Evolutionary conservation across 805 yeast genomes (phyloP).

Genomic region (Ogataea paraovalis): DNA sequence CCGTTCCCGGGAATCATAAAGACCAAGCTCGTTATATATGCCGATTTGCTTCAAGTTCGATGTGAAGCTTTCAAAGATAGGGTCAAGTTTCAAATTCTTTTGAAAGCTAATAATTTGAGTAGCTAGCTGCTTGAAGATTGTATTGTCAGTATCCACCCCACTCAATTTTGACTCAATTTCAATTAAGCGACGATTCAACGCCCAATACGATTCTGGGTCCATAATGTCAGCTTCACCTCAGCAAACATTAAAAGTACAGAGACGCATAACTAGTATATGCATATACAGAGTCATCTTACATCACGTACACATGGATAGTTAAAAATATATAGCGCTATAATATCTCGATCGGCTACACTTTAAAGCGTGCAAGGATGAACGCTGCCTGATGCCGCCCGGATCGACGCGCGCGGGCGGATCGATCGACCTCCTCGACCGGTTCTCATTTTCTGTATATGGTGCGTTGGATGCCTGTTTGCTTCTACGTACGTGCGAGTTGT

Average conservation of each 20-base stretch:
- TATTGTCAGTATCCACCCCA: conserved; percentile 5
- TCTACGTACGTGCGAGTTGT: neutral
- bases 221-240: too few relatives aligned
- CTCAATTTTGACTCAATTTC: conserved; percentile 12
- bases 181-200: conserved; percentile 12
- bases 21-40: conserved; percentile 7
- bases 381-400: neutral
- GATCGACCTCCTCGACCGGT: too few relatives aligned
- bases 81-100: conserved; percentile 3
- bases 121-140: conserved; percentile 6
- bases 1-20: neutral
- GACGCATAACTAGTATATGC: too few relatives aligned
- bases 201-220: conserved; percentile 3
- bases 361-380: neutral
- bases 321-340: too few relatives aligned
- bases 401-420: neutral
- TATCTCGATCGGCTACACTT: too few relatives aligned
- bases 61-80: conserved; percentile 6
- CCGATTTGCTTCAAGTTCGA: conserved; percentile 5
- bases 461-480: neutral
- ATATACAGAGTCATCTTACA: too few relatives aligned
- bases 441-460: too few relatives aligned
- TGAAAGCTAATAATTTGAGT: conserved; percentile 2
- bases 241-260: too few relatives aligned
- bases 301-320: too few relatives aligned